A percentile compares a stretch with the other conserved stretches of the same genome.
Conservation (phyloP, 2,329 filamentous ascomycete species). For the Paradendryphiella salina region DNA sequence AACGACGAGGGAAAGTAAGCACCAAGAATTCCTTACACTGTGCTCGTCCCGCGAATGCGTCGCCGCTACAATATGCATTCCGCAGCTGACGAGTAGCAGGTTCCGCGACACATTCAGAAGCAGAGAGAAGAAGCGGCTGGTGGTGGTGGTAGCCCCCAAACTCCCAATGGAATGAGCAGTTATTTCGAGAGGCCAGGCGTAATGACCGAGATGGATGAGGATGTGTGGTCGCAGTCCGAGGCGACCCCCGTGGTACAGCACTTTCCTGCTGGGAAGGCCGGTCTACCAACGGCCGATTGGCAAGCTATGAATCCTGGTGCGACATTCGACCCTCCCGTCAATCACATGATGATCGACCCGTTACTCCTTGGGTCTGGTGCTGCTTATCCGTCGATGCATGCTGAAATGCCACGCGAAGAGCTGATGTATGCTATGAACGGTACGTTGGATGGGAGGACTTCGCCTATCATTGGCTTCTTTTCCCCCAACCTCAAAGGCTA, state of each 20-base stretch:
- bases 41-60: too few species aligned
- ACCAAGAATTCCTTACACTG: neutral
- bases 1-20: slow-evolving; percentile 91
- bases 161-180: slow-evolving; percentile 32
- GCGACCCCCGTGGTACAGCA: slow-evolving; percentile 43
- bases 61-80: neutral
- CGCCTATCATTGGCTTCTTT: neutral
- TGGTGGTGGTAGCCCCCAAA: slow-evolving; percentile 31
- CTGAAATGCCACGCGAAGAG: slow-evolving; percentile 40
- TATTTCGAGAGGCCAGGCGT: slow-evolving; percentile 35
- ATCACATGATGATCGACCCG: slow-evolving; percentile 46
- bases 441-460: slow-evolving; percentile 5
- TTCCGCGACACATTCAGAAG: slow-evolving; percentile 46
- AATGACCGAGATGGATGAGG: slow-evolving; percentile 43
- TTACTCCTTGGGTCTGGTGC: slow-evolving; percentile 39
- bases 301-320: slow-evolving; percentile 34
- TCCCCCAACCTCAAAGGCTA: neutral
- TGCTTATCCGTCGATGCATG: slow-evolving; percentile 36
- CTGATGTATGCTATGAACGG: slow-evolving; percentile 45
- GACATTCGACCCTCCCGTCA: slow-evolving; percentile 36
- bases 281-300: slow-evolving; percentile 37
- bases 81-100: slow-evolving; percentile 28
- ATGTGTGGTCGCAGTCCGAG: slow-evolving; percentile 44
- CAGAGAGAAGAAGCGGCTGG: slow-evolving; percentile 43
- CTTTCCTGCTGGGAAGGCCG: slow-evolving; percentile 33